Percentiles rank a stretch among this genome's conserved stretches.
These are phyloP conservation scores for Pyricularia grisea DNA, from an alignment of 2,329 filamentous ascomycete species.

Conservation along the genomic window DNA sequence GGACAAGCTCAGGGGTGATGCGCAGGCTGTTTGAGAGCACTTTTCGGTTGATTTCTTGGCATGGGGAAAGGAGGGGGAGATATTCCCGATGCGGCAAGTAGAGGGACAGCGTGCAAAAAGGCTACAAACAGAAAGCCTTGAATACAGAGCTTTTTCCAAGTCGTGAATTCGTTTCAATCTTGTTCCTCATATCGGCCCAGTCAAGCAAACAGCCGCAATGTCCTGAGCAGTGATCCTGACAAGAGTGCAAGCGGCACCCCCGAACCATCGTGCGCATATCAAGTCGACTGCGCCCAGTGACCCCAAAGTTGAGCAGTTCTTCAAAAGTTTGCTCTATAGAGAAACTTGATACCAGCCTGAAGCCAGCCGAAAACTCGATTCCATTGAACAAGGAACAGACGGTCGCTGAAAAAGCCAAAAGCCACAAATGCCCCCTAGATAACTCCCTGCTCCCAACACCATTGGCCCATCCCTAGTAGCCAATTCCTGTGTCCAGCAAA, in stretches of 20 bases:
- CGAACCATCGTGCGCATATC: background rate
- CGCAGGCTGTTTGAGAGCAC: conserved; percentile 13
- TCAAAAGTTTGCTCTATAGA: background rate
- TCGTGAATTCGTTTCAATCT: background rate
- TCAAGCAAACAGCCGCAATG: background rate
- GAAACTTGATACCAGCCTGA: background rate
- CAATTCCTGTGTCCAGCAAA: background rate
- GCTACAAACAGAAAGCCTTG: background rate
- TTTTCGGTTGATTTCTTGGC: background rate
- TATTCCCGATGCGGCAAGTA: background rate
- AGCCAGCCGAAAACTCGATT: background rate
- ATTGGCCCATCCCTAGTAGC: background rate
- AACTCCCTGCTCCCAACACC: background rate
- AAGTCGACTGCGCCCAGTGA: no score
- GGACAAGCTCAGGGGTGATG: conserved; percentile 1
- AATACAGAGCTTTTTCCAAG: background rate
- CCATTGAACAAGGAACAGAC: background rate
- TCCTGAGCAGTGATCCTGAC: background rate
- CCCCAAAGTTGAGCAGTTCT: background rate
- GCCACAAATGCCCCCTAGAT: background rate
- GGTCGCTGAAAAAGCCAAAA: background rate
- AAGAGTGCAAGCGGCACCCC: background rate
- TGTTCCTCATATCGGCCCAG: conserved; percentile 3
- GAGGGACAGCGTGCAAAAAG: background rate
- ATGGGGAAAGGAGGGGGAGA: background rate